Base-by-base conservation (phyloP, 257 asterid species). In the Vinca minor region DNA sequence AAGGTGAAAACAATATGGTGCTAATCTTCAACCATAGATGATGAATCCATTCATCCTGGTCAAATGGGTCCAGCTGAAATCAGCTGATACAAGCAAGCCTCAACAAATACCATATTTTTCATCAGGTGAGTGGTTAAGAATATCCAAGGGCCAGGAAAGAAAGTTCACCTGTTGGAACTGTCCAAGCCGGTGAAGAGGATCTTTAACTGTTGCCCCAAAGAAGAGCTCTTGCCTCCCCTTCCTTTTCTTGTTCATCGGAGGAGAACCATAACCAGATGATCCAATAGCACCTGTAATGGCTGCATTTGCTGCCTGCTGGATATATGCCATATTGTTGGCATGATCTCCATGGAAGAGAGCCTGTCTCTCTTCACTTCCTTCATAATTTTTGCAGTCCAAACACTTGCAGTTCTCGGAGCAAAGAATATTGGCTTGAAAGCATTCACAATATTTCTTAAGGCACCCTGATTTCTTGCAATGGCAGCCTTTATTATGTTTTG, bases 391-490 rank as follows among this genome's bases (percentile, higher is more conserved):
- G 85, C 97, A 90, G 83, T 87, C 95, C 82, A 85, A 67, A 79
- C 97, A 90, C 74, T 85, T 90, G 79, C 97, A 90, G 69, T 87
- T 87, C 48, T 90, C 97, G 23, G 97, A 90, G 72, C 97, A 87
- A 75, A 90, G 95, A 75, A 90, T 85, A 72, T 85, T 90, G 66
- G 96, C 97, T 70, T 90, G 97, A 79, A 90, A 87, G 77, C 97
- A 90, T 71, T 90, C 93, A 65, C 97, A 90, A 76, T 90, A 87
- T 87, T 87, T 87, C 74, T 87, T 90, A 72, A 90, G 97, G 74
- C 97, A 90, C 26, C 97, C 97, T 57, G 95, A 90, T 75, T 90
- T 90, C 85, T 90, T 90, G 82, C 97, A 90, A 74, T 87, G 95
- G 44, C 96, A 90, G 74, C 97, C 97, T 78, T 90, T 90, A 77